Percentiles rank a stretch among this genome's conserved stretches.
Conservation (phyloP, 2,329 filamentous ascomycete species). For the Leptographium radiaticola region DNA sequence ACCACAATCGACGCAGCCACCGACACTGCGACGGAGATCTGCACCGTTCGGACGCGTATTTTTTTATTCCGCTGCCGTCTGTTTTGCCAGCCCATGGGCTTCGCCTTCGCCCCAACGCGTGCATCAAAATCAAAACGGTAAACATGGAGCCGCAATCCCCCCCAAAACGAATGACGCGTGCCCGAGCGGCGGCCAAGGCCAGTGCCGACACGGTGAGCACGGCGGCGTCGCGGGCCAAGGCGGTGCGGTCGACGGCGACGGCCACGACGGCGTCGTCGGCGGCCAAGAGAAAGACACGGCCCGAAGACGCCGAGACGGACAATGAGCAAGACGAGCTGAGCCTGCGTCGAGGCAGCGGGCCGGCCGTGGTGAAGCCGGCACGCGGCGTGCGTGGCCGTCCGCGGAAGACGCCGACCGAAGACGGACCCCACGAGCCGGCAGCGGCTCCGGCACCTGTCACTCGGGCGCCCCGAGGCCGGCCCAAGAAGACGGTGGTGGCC, state of each 20-base stretch:
- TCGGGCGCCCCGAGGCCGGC: conserved; percentile 14
- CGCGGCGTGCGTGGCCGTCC: conserved; percentile 32
- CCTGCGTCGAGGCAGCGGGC: conserved; percentile 5
- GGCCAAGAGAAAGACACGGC: conserved; percentile 39
- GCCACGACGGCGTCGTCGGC: conserved; percentile 16
- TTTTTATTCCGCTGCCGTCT: background rate
- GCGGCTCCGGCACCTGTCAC: conserved; percentile 9
- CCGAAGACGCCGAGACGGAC: conserved; percentile 35
- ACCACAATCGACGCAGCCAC: too few relatives aligned
- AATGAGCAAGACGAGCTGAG: conserved; percentile 22
- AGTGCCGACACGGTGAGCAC: conserved; percentile 20
- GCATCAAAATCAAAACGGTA: too few relatives aligned
- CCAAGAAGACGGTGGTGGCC: conserved; percentile 17
- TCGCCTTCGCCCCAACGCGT: background rate
- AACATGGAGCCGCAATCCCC: conserved; percentile 15
- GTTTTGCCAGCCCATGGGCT: background rate
- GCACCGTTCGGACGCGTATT: background rate
- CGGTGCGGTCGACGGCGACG: conserved; percentile 19
- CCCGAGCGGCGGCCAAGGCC: conserved; percentile 30
- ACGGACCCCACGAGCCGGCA: conserved; percentile 28
- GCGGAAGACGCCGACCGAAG: conserved; percentile 26
- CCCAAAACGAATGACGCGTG: conserved; percentile 18
- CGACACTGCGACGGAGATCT: too few relatives aligned
- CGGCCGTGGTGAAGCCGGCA: conserved; percentile 17
- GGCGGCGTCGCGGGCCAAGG: conserved; percentile 26